These are phyloP conservation scores for Phlebiopsis gigantea DNA, from an alignment of 768 basidiomycete genomes.

Conservation along the genomic window DNA sequence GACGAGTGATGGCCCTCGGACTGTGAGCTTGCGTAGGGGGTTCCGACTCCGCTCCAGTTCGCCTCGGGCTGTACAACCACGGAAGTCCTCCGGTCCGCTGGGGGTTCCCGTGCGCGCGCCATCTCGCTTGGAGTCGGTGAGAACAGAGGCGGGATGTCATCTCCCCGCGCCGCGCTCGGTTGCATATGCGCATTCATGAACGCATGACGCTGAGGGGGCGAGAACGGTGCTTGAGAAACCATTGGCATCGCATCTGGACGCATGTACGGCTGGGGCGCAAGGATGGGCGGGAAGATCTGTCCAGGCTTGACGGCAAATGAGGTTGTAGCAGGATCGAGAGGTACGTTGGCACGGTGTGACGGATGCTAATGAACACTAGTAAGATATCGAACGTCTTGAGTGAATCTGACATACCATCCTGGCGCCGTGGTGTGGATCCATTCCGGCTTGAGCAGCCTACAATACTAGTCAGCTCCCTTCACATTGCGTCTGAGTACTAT, in stretches of 20 bases:
- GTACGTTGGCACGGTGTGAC: neutral
- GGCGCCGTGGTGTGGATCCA: neutral
- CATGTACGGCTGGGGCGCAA: constrained; percentile 8
- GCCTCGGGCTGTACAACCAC: neutral
- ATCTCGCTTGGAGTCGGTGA: constrained; percentile 8
- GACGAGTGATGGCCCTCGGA: neutral
- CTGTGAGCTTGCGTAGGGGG: neutral
- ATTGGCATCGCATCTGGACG: constrained; percentile 4
- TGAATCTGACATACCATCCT: neutral
- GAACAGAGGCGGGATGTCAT: neutral
- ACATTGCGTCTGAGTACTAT: no score
- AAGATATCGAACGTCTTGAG: no score
- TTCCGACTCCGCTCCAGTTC: neutral
- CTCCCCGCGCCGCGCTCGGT: neutral
- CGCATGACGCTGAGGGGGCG: neutral
- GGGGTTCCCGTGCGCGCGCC: neutral
- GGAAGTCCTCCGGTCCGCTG: neutral
- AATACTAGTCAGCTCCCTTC: no score
- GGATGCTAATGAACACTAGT: neutral
- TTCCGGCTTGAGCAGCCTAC: constrained; percentile 1
- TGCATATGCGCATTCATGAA: constrained; percentile 5
- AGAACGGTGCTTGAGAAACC: constrained; percentile 7
- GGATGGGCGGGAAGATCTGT: constrained; percentile 25
- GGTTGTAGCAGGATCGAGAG: constrained; percentile 13
- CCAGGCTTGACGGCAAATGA: constrained; percentile 27